A percentile compares a stretch with the other conserved stretches of the same genome.
phyloP scores from a whole-genome alignment of 768 basidiomycete species.

The Wakefieldia striispora region DNA sequence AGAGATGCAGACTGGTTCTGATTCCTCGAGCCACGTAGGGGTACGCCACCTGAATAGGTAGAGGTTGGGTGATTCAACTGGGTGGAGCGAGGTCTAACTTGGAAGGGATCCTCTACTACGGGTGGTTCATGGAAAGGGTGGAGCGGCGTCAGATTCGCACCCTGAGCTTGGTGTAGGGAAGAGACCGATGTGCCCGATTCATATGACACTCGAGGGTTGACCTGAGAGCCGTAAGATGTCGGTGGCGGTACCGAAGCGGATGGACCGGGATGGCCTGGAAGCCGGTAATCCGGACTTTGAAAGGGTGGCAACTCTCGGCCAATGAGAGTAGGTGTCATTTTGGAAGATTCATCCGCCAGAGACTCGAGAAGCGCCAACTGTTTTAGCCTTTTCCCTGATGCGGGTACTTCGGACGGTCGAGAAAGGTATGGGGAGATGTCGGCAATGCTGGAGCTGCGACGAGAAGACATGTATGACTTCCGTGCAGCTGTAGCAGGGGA shows the following conservation, averaged over 20 bases:
- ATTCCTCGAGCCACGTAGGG: slow-evolving; percentile 8
- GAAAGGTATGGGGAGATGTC: slow-evolving; percentile 72
- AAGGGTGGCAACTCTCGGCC: slow-evolving; percentile 23
- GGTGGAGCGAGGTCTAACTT: slow-evolving; percentile 48
- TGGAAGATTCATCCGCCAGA: slow-evolving; percentile 71
- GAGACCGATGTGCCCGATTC: slow-evolving; percentile 27
- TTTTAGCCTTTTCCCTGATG: slow-evolving; percentile 61
- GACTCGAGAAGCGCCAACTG: slow-evolving; percentile 70
- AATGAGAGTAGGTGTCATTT: slow-evolving; percentile 46
- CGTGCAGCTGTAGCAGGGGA: slow-evolving; percentile 14
- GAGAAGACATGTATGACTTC: slow-evolving; percentile 26
- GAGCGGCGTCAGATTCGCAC: not conserved
- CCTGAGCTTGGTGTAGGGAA: slow-evolving; percentile 8
- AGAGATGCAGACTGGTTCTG: slow-evolving; percentile 17
- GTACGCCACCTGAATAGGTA: slow-evolving; percentile 9
- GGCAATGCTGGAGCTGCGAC: slow-evolving; percentile 47
- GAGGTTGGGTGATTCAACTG: slow-evolving; percentile 38
- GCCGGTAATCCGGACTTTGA: slow-evolving; percentile 1
- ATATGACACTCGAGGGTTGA: slow-evolving; percentile 33
- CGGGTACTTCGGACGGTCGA: slow-evolving; percentile 49
- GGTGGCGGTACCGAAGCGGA: slow-evolving; percentile 31
- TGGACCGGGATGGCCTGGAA: slow-evolving; percentile 12
- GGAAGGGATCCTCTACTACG: slow-evolving; percentile 33
- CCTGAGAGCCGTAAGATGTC: slow-evolving; percentile 13
- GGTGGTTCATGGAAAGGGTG: slow-evolving; percentile 8